Evolutionary conservation across 345 rosid species (phyloP).

Genomic region (Linum trigynum): DNA sequence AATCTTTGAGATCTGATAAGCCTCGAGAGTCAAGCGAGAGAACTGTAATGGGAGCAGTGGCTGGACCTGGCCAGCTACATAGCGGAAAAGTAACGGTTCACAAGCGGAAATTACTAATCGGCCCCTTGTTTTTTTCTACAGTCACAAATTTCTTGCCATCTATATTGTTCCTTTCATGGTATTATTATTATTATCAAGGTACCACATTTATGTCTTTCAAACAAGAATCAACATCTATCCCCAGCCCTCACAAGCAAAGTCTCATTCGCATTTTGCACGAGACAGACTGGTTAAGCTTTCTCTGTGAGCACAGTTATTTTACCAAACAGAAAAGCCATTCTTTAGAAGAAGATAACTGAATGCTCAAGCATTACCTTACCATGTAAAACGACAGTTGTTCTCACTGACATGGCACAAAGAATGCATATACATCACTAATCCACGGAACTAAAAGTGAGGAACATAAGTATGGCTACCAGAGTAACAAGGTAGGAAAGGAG

Average conservation of each 20-base stretch:
- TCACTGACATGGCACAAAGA: too few species aligned
- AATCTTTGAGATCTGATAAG: background rate
- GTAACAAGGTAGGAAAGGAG: too few species aligned
- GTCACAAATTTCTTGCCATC: background rate
- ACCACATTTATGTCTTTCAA: background rate
- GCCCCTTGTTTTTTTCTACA: background rate
- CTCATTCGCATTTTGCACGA: background rate
- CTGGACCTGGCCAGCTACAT: background rate
- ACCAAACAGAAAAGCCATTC: background rate
- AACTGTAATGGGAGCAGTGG: background rate
- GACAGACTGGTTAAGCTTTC: background rate
- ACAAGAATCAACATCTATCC: background rate
- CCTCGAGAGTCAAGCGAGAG: background rate
- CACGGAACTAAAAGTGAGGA: too few species aligned
- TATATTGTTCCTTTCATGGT: too few species aligned
- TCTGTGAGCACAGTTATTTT: background rate
- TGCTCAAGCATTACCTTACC: background rate
- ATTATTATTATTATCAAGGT: background rate
- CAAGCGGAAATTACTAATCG: background rate
- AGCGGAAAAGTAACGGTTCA: background rate
- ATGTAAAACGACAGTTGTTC: background rate
- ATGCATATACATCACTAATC: too few species aligned
- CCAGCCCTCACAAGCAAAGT: background rate
- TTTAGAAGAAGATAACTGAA: background rate
- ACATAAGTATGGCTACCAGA: too few species aligned